A percentile compares a stretch with the other conserved stretches of the same genome.
These are phyloP conservation scores for Xylaria digitata DNA, from an alignment of 2,329 filamentous ascomycete species.

Conservation along the genomic window DNA sequence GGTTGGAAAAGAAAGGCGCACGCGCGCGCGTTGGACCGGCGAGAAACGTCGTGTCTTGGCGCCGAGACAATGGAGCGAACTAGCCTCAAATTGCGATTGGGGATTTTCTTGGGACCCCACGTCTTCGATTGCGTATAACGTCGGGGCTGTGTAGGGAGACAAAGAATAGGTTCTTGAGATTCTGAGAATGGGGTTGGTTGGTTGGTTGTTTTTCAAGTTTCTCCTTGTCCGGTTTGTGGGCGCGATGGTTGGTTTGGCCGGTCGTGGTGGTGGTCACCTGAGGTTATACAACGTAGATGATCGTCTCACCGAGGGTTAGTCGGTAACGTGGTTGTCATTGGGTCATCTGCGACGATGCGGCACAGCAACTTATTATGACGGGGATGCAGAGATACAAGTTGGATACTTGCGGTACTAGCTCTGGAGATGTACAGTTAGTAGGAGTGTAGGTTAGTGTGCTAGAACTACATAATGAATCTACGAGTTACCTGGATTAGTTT, in stretches of 20 bases:
- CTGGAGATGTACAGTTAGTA: too few species aligned
- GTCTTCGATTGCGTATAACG: slow-evolving; percentile 30
- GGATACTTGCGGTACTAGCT: too few species aligned
- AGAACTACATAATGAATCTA: too few species aligned
- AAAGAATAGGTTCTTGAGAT: neutral
- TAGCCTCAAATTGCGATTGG: slow-evolving; percentile 8
- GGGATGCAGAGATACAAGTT: too few species aligned
- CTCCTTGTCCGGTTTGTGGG: neutral
- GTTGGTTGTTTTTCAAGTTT: neutral
- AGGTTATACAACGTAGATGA: neutral
- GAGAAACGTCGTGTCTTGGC: slow-evolving; percentile 29
- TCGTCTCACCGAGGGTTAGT: neutral
- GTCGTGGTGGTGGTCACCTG: slow-evolving; percentile 7
- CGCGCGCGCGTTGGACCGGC: neutral
- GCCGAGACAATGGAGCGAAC: slow-evolving; percentile 29
- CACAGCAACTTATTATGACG: slow-evolving; percentile 5
- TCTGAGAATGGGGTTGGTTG: neutral
- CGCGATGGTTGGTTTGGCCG: too few species aligned
- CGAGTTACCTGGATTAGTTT: too few species aligned
- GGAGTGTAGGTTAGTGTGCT: too few species aligned
- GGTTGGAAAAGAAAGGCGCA: too few species aligned
- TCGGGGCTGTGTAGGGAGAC: slow-evolving; percentile 31
- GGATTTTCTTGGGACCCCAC: slow-evolving; percentile 2
- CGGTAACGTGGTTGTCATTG: neutral
- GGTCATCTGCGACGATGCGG: slow-evolving; percentile 8